A percentile compares a stretch with the other conserved stretches of the same genome.
Evolutionary conservation across 345 rosid species (phyloP).

Genomic region (Viola odorata): DNA sequence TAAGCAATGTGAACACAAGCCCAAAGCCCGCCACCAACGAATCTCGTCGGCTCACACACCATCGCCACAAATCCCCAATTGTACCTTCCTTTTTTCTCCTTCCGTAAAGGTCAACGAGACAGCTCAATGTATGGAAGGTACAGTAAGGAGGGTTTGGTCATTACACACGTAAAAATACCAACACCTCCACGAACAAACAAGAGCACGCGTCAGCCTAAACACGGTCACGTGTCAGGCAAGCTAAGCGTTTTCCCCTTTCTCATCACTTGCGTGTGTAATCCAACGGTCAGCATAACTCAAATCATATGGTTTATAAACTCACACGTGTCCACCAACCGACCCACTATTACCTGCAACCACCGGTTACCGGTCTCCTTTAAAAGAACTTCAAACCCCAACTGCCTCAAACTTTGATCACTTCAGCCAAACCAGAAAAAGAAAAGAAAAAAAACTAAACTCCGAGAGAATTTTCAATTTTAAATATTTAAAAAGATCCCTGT

Average conservation of each 20-base stretch:
- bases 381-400: conserved; percentile 4
- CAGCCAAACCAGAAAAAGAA: conserved; percentile 1
- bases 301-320: conserved; percentile 16
- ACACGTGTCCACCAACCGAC: conserved; percentile 34
- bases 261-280: conserved; percentile 7
- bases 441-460: not conserved
- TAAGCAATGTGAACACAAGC: too few species aligned
- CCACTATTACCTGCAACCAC: conserved; percentile 18
- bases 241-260: not conserved
- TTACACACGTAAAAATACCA: not conserved
- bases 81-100: too few species aligned
- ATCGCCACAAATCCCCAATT: too few species aligned
- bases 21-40: too few species aligned
- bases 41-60: too few species aligned
- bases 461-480: not conserved
- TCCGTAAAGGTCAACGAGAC: too few species aligned
- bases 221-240: conserved; percentile 32
- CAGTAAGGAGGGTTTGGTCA: conserved; percentile 25
- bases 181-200: too few species aligned
- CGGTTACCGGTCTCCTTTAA: conserved; percentile 33
- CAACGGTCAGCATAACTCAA: not conserved
- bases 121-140: too few species aligned
- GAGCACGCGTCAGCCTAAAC: conserved; percentile 27
- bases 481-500: not conserved
- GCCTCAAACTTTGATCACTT: conserved; percentile 11